phyloP scores from a whole-genome alignment of 1,139 yeast genomes.

The Candida sanyaensis region DNA sequence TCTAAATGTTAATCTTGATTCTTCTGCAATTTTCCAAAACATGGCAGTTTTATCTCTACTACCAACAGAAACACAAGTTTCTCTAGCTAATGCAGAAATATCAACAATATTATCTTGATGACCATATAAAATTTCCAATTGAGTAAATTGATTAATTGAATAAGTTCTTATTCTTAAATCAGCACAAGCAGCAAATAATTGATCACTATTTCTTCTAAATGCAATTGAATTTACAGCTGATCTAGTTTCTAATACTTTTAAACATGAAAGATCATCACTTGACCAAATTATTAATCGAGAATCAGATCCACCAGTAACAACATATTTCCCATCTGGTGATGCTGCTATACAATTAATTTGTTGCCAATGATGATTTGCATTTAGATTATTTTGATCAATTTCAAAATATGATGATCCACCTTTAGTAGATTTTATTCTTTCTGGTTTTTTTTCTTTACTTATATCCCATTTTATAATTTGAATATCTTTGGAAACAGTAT shows the following conservation, averaged over 20 bases:
- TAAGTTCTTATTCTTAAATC: constrained; percentile 89
- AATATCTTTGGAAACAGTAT: constrained; percentile 82
- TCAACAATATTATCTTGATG: constrained; percentile 90
- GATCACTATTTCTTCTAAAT: constrained; percentile 81
- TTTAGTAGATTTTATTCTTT: constrained; percentile 60
- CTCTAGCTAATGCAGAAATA: constrained; percentile 76
- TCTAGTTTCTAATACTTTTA: constrained; percentile 75
- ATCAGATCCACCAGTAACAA: constrained; percentile 91
- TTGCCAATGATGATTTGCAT: constrained; percentile 67
- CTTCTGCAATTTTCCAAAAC: constrained; percentile 96
- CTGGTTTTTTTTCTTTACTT: constrained; percentile 47
- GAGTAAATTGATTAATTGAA: constrained; percentile 82
- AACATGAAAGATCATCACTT: constrained; percentile 69
- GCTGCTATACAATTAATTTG: constrained; percentile 80
- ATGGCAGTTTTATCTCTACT: constrained; percentile 92
- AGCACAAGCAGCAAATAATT: constrained; percentile 88
- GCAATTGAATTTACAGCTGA: constrained; percentile 73
- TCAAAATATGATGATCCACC: constrained; percentile 56
- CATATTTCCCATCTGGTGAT: constrained; percentile 81
- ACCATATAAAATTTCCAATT: constrained; percentile 88
- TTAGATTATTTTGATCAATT: constrained; percentile 37
- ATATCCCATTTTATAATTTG: constrained; percentile 78
- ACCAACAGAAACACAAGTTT: constrained; percentile 95
- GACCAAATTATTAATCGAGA: constrained; percentile 84
- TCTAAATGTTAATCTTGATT: constrained; percentile 87